phyloP scores from a whole-genome alignment of 768 basidiomycete species.

The Xerocomellus dryophilus region DNA sequence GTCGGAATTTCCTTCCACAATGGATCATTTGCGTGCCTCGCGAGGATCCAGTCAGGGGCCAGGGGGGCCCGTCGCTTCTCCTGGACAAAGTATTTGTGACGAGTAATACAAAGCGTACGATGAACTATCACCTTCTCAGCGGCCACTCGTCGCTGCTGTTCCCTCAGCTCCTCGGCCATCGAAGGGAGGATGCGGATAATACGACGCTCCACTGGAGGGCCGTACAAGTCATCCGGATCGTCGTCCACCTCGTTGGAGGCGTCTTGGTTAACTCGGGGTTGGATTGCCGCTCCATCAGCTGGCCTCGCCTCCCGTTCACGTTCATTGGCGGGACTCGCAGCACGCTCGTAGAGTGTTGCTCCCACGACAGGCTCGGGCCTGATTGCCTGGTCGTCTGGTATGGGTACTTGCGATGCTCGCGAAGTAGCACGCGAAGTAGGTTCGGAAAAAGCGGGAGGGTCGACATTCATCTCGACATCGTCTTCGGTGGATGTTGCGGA shows the following conservation, averaged over 20 bases:
- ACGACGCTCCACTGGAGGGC: slow-evolving; percentile 26
- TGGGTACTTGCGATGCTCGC: not conserved
- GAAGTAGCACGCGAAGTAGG: not conserved
- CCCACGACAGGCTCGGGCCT: not conserved
- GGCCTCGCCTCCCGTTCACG: not conserved
- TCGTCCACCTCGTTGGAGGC: slow-evolving; percentile 9
- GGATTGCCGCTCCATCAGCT: not conserved
- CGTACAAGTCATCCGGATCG: slow-evolving; percentile 28
- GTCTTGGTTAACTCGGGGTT: not conserved
- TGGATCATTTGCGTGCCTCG: slow-evolving; percentile 19
- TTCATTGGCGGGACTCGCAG: not conserved
- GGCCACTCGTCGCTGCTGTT: slow-evolving; percentile 17
- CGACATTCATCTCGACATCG: slow-evolving; percentile 15
- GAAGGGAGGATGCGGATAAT: slow-evolving; percentile 28
- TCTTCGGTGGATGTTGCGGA: slow-evolving; percentile 4
- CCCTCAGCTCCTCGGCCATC: slow-evolving; percentile 24
- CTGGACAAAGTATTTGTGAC: slow-evolving; percentile 8
- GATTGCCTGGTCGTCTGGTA: not conserved
- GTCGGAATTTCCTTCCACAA: slow-evolving; percentile 10
- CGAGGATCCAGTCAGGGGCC: slow-evolving; percentile 27
- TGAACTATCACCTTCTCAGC: slow-evolving; percentile 15
- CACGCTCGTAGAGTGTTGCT: not conserved
- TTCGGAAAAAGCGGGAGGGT: not conserved
- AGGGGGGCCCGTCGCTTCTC: slow-evolving; percentile 12
- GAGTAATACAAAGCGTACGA: not conserved